Base-by-base conservation (phyloP, 768 basidiomycete genomes). In the Hygrocybe punicea region DNA sequence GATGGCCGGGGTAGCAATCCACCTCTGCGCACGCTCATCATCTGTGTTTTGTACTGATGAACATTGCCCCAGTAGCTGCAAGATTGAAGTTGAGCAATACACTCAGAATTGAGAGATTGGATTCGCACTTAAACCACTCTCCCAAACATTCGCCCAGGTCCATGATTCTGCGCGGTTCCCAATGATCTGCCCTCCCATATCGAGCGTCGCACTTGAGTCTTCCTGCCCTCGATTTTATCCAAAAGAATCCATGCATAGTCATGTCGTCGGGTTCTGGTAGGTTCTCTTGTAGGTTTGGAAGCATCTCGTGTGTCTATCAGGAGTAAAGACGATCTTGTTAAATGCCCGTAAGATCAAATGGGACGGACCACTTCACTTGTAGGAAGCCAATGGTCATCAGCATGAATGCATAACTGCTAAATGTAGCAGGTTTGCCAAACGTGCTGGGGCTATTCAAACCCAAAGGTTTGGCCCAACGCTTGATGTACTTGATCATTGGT, bases 341-440 rank as follows among this genome's bases (percentile, higher is more conserved):
- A 58, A n/a, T n/a, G n/a, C n/a, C n/a, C n/a, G n/a, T n/a, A n/a
- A n/a, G n/a, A n/a, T n/a, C n/a, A n/a, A n/a, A n/a, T n/a, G n/a
- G n/a, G n/a, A n/a, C n/a, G n/a, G n/a, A 23, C 17, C 14, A 25
- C 4, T 69, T 47, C 46, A 83, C 84, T 72, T 87, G 87, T 3
- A 86, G 65, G 57, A 80, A 80, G 0, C 72, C 80, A 37, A 88
- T 76, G 0, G 80, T 79, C 84, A 88, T 85, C 61, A 87, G 64
- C 9, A 78, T 71, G 21, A 84, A 65, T 1, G 84, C 75, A 66
- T 87, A 87, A 59, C 84, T 87, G 58, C 81, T 86, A 63, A 87
- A 84, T 2, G 78, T 78, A 3, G 61, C 51, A 1, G 69, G 60
- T 2, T 60, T 60, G 34, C 56, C 59, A 6, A 6, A 37, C 8